Conservation (phyloP, 371 early-diverging fungal genomes). For the Phascolomyces articulosus region DNA sequence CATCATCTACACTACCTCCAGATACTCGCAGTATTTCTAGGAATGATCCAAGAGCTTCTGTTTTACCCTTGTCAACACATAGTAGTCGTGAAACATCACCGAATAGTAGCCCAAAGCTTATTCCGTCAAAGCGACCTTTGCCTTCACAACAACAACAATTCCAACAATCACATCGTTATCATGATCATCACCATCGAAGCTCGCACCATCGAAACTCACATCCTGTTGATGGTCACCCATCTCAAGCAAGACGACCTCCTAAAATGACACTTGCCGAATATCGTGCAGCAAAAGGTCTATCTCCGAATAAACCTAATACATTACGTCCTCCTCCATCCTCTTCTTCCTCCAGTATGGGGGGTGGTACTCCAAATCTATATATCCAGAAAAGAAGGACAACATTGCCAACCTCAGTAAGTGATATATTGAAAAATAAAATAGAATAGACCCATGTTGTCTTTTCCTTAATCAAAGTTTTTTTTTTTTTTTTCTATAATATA, state of each 20-base stretch:
- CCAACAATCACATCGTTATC: not conserved
- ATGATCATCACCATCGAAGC: not conserved
- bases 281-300: slow-evolving; percentile 22
- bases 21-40: not conserved
- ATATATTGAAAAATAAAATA: too few species aligned
- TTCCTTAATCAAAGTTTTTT: too few species aligned
- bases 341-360: not conserved
- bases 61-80: not conserved
- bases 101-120: not conserved
- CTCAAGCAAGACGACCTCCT: not conserved
- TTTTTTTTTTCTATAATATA: too few species aligned
- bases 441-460: too few species aligned
- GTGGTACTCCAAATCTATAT: slow-evolving; percentile 25
- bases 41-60: not conserved
- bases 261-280: slow-evolving; percentile 26
- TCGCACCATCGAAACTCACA: too few species aligned
- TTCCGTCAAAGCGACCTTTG: not conserved
- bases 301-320: slow-evolving; percentile 2
- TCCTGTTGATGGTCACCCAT: not conserved
- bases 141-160: too few species aligned
- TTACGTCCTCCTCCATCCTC: not conserved
- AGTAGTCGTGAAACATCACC: not conserved
- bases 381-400: slow-evolving; percentile 17
- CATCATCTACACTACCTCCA: too few species aligned
- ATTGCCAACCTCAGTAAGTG: too few species aligned